phyloP scores from a whole-genome alignment of 1,284 basidiomycete genomes.

The Hemileia vastatrix region DNA sequence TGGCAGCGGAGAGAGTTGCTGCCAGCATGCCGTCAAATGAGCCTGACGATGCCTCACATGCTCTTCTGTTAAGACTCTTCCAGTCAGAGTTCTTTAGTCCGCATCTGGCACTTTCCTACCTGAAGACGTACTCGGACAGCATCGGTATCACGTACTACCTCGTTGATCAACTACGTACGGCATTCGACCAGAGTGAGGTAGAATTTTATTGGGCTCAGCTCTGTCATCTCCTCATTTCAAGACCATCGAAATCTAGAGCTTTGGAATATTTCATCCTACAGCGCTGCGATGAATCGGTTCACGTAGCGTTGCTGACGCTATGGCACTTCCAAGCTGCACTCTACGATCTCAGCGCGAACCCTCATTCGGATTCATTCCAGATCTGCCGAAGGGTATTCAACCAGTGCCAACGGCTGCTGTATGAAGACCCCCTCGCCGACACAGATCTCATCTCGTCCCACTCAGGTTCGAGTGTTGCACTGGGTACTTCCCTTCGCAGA shows the following conservation, averaged over 20 bases:
- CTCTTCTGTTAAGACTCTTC: slow-evolving; percentile 32
- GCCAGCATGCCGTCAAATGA: too few species aligned
- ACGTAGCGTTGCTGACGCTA: slow-evolving; percentile 82
- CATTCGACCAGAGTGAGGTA: slow-evolving; percentile 66
- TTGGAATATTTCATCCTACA: slow-evolving; percentile 84
- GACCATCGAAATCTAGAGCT: slow-evolving; percentile 76
- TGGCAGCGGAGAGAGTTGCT: too few species aligned
- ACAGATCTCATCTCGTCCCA: background rate
- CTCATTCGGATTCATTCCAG: slow-evolving; percentile 62
- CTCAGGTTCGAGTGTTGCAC: slow-evolving; percentile 46
- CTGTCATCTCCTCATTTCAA: slow-evolving; percentile 82
- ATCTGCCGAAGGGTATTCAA: slow-evolving; percentile 87
- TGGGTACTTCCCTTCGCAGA: slow-evolving; percentile 49
- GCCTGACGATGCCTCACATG: too few species aligned
- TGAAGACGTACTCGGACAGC: slow-evolving; percentile 76
- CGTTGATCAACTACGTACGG: slow-evolving; percentile 66
- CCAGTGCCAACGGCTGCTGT: slow-evolving; percentile 92
- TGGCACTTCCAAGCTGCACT: slow-evolving; percentile 96
- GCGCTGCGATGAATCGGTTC: slow-evolving; percentile 73
- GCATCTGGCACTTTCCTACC: slow-evolving; percentile 43
- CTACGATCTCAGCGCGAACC: slow-evolving; percentile 62
- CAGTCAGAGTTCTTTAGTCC: slow-evolving; percentile 34
- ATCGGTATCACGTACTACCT: slow-evolving; percentile 94
- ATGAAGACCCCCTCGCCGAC: slow-evolving; percentile 55
- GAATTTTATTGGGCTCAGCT: slow-evolving; percentile 96